These are phyloP conservation scores for Centrapalus pauciflorus DNA, from an alignment of 129 eudicot species.

Conservation along the genomic window DNA sequence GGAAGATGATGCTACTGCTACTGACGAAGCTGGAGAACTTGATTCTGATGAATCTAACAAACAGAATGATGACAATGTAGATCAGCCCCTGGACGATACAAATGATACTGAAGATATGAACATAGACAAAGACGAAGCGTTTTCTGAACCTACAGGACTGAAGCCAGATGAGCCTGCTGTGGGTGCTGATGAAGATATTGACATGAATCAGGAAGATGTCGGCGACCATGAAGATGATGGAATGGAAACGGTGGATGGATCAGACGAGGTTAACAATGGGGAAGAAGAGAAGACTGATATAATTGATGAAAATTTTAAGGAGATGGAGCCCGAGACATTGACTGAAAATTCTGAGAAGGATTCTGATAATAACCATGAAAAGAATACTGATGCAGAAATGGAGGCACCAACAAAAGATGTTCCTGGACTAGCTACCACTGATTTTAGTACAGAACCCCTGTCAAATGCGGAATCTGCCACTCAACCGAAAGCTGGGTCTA, in stretches of 20 bases:
- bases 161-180: constrained; percentile 48
- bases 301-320: constrained; percentile 29
- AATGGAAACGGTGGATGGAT: constrained; percentile 38
- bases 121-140: constrained; percentile 58
- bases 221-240: constrained; percentile 50
- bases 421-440: constrained; percentile 18
- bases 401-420: constrained; percentile 38
- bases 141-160: constrained; percentile 53
- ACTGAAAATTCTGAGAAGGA: constrained; percentile 37
- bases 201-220: constrained; percentile 51
- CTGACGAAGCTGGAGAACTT: constrained; percentile 39
- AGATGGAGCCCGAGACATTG: constrained; percentile 32
- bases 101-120: constrained; percentile 46
- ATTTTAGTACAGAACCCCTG: constrained; percentile 17
- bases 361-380: constrained; percentile 28
- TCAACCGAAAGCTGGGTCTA: constrained; percentile 41
- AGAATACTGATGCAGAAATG: constrained; percentile 30
- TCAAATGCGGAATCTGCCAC: constrained; percentile 42
- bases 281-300: constrained; percentile 48
- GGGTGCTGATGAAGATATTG: constrained; percentile 44
- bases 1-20: constrained; percentile 46
- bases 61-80: constrained; percentile 41
- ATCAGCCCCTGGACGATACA: constrained; percentile 34
- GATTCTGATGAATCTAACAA: constrained; percentile 41
- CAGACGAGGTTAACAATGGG: constrained; percentile 19